These are phyloP conservation scores for Oryza glaberrima DNA, from an alignment of 176 grass and related monocot species.

Conservation along the genomic window DNA sequence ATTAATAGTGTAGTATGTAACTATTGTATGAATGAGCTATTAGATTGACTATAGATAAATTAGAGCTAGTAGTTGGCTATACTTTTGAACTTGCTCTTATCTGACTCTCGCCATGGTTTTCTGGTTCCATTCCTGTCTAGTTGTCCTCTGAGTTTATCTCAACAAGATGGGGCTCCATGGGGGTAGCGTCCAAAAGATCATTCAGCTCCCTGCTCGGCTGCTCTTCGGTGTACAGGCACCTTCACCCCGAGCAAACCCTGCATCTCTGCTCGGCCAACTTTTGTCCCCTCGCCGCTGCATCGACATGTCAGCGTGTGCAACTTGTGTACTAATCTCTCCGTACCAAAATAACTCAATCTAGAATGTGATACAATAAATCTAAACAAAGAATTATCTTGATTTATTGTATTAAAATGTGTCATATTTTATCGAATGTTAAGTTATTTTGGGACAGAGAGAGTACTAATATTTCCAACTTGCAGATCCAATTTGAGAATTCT, in stretches of 20 bases:
- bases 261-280: background rate
- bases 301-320: background rate
- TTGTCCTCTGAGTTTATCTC: background rate
- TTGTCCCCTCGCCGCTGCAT: background rate
- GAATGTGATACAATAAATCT: no score
- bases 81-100: no score
- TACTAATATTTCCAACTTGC: background rate
- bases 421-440: rapidly evolving
- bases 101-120: background rate
- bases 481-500: background rate
- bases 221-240: background rate
- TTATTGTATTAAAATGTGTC: no score
- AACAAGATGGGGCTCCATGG: background rate
- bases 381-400: no score
- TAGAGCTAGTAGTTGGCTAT: no score
- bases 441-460: no score
- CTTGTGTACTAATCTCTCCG: background rate
- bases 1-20: no score
- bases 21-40: no score
- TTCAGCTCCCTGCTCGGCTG: background rate
- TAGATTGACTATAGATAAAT: no score
- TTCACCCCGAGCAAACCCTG: background rate
- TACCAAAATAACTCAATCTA: no score
- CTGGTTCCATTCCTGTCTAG: background rate
- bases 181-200: background rate